These are phyloP conservation scores for Bretziella fagacearum DNA, from an alignment of 2,329 filamentous ascomycete genomes.

Conservation along the genomic window DNA sequence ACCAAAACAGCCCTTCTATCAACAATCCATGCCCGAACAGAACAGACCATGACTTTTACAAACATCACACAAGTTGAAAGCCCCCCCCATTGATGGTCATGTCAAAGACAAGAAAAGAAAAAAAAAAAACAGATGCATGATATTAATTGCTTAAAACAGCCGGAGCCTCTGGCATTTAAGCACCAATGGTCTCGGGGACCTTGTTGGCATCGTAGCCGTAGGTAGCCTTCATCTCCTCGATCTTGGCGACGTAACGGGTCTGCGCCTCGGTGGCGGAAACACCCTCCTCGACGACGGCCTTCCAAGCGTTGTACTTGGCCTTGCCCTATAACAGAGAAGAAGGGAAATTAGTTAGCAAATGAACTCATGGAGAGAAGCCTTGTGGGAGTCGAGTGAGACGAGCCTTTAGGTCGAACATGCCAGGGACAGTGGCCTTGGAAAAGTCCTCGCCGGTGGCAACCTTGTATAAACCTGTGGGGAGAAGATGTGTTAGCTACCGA, in stretches of 20 bases:
- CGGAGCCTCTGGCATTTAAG: slow-evolving; percentile 14
- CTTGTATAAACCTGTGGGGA: slow-evolving; percentile 38
- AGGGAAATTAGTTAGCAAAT: background rate
- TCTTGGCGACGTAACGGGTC: slow-evolving; percentile 55
- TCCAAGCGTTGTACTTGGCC: slow-evolving; percentile 65
- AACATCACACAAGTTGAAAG: background rate
- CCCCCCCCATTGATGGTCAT: background rate
- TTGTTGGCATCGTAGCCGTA: slow-evolving; percentile 52
- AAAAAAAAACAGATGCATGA: background rate
- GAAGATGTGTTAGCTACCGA: background rate
- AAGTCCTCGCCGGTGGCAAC: slow-evolving; percentile 40
- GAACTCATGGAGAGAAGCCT: slow-evolving; percentile 53
- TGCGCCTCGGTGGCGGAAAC: slow-evolving; percentile 51
- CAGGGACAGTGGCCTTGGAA: slow-evolving; percentile 37
- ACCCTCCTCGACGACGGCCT: slow-evolving; percentile 48
- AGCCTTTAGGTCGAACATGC: slow-evolving; percentile 57
- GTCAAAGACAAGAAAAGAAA: slow-evolving; percentile 1
- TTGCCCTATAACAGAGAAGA: slow-evolving; percentile 40
- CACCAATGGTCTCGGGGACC: slow-evolving; percentile 39
- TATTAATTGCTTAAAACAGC: background rate
- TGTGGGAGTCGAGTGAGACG: slow-evolving; percentile 33
- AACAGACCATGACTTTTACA: too few species aligned
- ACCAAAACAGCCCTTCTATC: too few species aligned
- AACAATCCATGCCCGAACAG: too few species aligned
- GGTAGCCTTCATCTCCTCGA: slow-evolving; percentile 53